Percentiles rank a stretch among this genome's conserved stretches.
phyloP scores from a whole-genome alignment of 441 rosid genomes.

The Corymbia citriodora region DNA sequence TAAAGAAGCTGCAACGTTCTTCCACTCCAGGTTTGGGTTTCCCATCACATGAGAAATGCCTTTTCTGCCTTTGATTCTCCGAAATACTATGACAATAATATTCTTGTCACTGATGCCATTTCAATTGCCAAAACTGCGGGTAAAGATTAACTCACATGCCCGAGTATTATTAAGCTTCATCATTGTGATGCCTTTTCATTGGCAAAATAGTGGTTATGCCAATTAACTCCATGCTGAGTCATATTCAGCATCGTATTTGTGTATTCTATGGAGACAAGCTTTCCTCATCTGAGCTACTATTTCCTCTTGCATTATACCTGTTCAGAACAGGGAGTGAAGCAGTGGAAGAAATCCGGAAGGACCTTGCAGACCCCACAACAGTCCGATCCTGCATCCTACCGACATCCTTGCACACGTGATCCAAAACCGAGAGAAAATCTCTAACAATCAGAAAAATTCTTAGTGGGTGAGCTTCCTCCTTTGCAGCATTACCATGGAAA shows the following conservation, averaged over 20 bases:
- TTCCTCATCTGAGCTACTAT: constrained; percentile 74
- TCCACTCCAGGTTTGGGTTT: background rate
- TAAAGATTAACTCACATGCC: background rate
- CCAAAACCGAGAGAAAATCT: constrained; percentile 73
- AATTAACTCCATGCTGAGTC: background rate
- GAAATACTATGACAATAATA: background rate
- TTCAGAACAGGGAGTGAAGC: constrained; percentile 81
- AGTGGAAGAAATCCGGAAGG: constrained; percentile 70
- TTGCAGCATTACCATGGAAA: constrained; percentile 81
- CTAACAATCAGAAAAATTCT: constrained; percentile 92
- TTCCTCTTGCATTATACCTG: constrained; percentile 62
- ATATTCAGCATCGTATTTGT: constrained; percentile 7
- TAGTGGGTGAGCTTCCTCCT: constrained; percentile 95
- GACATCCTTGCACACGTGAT: constrained; percentile 95
- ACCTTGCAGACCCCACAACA: constrained; percentile 71
- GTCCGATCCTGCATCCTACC: constrained; percentile 77
- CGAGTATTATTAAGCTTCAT: background rate
- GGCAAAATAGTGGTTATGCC: background rate
- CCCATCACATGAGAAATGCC: background rate
- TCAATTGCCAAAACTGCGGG: background rate
- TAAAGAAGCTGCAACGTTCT: background rate
- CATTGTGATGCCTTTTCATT: background rate
- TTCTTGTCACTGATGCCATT: background rate
- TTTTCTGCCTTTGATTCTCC: background rate
- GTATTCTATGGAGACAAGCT: constrained; percentile 62